These are phyloP conservation scores for Knufia fluminis DNA, from an alignment of 2,329 filamentous ascomycete species.

Conservation along the genomic window DNA sequence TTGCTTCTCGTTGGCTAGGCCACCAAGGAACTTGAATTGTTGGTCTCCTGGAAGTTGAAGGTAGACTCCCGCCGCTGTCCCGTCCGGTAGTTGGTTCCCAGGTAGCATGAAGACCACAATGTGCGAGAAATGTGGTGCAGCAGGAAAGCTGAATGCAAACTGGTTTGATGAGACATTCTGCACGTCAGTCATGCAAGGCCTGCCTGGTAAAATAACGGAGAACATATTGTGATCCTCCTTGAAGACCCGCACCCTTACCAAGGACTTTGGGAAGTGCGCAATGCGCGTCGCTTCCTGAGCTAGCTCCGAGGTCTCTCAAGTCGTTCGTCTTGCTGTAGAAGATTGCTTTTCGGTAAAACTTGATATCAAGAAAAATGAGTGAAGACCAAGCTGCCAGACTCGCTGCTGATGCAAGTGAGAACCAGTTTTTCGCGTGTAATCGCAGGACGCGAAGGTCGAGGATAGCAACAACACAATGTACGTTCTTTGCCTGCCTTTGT, in stretches of 20 bases:
- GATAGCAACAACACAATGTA: no score
- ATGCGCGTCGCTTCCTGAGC: no score
- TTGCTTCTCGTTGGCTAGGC: slow-evolving; percentile 80
- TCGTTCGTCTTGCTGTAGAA: no score
- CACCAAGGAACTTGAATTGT: slow-evolving; percentile 78
- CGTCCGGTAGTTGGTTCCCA: slow-evolving; percentile 59
- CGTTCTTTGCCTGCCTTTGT: no score
- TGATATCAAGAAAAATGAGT: no score
- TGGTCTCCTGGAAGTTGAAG: slow-evolving; percentile 57
- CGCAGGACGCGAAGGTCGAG: no score
- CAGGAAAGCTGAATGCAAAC: slow-evolving; percentile 60
- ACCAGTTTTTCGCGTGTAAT: no score
- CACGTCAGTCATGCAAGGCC: slow-evolving; percentile 51
- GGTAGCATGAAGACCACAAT: slow-evolving; percentile 85
- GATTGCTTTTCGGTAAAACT: no score
- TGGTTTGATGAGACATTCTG: slow-evolving; percentile 43
- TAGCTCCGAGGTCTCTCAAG: no score
- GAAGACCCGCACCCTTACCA: neutral
- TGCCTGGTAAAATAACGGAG: slow-evolving; percentile 51
- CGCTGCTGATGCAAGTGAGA: no score
- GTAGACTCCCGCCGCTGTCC: slow-evolving; percentile 83
- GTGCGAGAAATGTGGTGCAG: slow-evolving; percentile 54
- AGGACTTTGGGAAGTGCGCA: neutral
- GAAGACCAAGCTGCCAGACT: no score
- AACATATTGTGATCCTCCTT: slow-evolving; percentile 39